Conservation (phyloP, 179 eudicot species). For the Pouteria campechiana region DNA sequence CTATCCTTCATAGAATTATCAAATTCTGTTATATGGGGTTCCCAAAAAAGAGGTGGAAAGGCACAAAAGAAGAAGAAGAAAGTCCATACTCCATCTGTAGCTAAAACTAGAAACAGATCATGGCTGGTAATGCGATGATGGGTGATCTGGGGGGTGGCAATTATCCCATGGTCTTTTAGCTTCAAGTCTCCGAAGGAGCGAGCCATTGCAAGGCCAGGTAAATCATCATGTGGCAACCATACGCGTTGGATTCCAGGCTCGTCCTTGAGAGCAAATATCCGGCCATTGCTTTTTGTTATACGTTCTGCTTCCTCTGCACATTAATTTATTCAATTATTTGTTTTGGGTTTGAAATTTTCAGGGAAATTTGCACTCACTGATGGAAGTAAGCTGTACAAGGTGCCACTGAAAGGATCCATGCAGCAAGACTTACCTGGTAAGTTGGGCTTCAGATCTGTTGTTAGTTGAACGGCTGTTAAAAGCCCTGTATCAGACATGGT, state of each 20-base stretch:
- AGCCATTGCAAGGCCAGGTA: slow-evolving; percentile 86
- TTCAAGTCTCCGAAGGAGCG: slow-evolving; percentile 70
- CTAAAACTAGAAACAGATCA: slow-evolving; percentile 58
- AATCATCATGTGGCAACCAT: slow-evolving; percentile 62
- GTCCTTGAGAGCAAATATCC: slow-evolving; percentile 48
- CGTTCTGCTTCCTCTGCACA: slow-evolving; percentile 50
- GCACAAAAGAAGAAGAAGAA: background rate
- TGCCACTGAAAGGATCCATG: background rate
- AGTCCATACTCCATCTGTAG: slow-evolving; percentile 61
- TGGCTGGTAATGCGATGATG: slow-evolving; percentile 28
- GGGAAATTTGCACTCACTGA: too few relatives aligned
- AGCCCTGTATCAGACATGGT: slow-evolving; percentile 25
- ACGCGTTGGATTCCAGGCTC: slow-evolving; percentile 62
- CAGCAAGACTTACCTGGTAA: slow-evolving; percentile 25
- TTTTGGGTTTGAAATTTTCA: too few relatives aligned
- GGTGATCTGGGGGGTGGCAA: slow-evolving; percentile 48
- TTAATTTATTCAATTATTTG: too few relatives aligned
- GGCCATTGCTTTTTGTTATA: slow-evolving; percentile 44
- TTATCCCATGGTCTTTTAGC: slow-evolving; percentile 54
- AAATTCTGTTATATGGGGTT: too few relatives aligned
- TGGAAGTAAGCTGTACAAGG: background rate
- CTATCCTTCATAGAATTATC: too few relatives aligned
- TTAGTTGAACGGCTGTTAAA: slow-evolving; percentile 41
- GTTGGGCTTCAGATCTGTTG: slow-evolving; percentile 63
- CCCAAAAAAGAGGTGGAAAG: too few relatives aligned